Base-by-base conservation (phyloP, 108 stramenopile species). In the Skeletonema marinoi region DNA sequence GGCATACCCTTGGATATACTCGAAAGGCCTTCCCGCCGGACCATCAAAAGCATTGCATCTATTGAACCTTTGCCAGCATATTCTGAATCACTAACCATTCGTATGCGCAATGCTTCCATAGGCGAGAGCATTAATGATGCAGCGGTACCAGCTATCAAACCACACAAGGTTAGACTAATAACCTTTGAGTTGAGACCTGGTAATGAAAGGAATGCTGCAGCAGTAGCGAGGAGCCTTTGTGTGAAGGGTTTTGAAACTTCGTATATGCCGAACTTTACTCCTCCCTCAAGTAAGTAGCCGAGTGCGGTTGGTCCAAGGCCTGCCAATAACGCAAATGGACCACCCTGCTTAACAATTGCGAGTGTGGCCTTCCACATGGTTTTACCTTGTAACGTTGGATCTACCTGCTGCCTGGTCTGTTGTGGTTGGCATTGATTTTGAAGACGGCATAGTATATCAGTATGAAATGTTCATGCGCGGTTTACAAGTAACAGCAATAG, bases 251-350 rank as follows among this genome's bases (percentile, higher is more conserved):
- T 97, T 60, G 90, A 70, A 21, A 91, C 82, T 75, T 96, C 97
- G 71, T 96, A 97, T 58, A 88, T 84, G 17, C 97, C 97, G 68
- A 95, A 97, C 75, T 97, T 96, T 12, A 92, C 54, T 11, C 81
- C 74, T 12, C 92, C 96, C 71, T 96, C 93, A 25, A 96, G 36
- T 48, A 92, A 60, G 71, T 96, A 96, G 32, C 96, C 95, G 60
- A 87, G 74, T 9, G 73, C 59, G 12, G 95, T 96, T 3, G 95
- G 95, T 29, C 89, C 92, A 10, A 92, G 70, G 6, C 95, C 95
- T 31, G 86, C 78, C 44, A 91, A 83, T 3, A 95, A 73, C 6
- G 88, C 74, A 30, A 68, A 54, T 62, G 75, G 35, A 17, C 84
- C 87, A 16, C 92, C 94, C 39, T 89, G 80, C 58, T 87, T 77